These are phyloP conservation scores for Diutina mesorugosa DNA, from an alignment of 1,139 yeast species.

Conservation along the genomic window DNA sequence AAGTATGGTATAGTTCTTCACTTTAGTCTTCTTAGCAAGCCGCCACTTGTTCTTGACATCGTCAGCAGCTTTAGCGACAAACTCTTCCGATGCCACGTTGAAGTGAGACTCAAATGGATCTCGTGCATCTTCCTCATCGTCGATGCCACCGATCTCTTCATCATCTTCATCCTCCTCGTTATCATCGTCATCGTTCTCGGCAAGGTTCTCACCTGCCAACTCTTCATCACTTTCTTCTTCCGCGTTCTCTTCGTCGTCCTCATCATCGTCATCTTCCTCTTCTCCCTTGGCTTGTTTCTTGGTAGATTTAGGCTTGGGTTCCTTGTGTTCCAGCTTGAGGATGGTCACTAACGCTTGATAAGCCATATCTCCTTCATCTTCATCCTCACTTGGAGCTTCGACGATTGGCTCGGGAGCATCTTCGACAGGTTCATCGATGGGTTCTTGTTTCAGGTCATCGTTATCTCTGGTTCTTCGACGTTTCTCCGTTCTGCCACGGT, in stretches of 20 bases:
- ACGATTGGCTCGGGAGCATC: neutral
- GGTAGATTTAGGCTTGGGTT: constrained; percentile 8
- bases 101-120: constrained; percentile 76
- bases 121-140: constrained; percentile 7
- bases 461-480: constrained; percentile 17
- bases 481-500: neutral
- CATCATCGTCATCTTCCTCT: constrained; percentile 8
- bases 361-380: constrained; percentile 18
- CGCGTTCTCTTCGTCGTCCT: constrained; percentile 16
- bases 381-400: neutral
- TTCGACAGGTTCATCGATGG: neutral
- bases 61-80: constrained; percentile 21
- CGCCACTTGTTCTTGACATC: constrained; percentile 6
- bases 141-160: constrained; percentile 14
- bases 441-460: neutral
- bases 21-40: neutral
- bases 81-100: constrained; percentile 35
- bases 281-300: constrained; percentile 3
- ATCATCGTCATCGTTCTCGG: constrained; percentile 13
- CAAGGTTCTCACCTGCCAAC: constrained; percentile 14
- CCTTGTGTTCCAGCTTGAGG: constrained; percentile 39
- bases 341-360: constrained; percentile 69
- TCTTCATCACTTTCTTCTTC: constrained; percentile 15
- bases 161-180: constrained; percentile 6
- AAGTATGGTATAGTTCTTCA: constrained; percentile 11